Evolutionary conservation across 2,329 filamentous ascomycete species (phyloP).

Genomic region (Byssothecium circinans): DNA sequence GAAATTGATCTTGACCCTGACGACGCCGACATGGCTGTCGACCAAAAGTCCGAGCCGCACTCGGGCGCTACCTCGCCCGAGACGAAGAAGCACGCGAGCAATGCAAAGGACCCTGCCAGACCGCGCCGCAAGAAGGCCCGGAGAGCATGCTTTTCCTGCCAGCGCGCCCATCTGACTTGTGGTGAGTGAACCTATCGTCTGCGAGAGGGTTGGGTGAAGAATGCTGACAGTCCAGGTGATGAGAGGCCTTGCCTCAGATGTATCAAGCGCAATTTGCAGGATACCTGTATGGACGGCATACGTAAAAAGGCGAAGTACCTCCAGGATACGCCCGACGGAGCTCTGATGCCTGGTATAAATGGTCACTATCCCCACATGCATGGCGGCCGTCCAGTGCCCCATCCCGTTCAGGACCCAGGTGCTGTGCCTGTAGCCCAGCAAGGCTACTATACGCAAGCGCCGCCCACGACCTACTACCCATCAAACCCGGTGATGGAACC

Average conservation of each 20-base stretch:
- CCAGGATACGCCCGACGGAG: slow-evolving; percentile 89
- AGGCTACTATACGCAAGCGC: slow-evolving; percentile 49
- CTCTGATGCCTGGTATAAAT: slow-evolving; percentile 80
- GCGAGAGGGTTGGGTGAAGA: neutral
- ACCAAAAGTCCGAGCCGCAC: slow-evolving; percentile 43
- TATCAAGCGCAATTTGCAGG: slow-evolving; percentile 88
- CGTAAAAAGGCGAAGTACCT: slow-evolving; percentile 99
- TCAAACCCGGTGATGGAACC: slow-evolving; percentile 41
- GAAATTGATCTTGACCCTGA: slow-evolving; percentile 18
- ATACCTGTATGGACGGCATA: slow-evolving; percentile 92
- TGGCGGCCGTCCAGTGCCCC: slow-evolving; percentile 49
- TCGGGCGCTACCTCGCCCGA: slow-evolving; percentile 36
- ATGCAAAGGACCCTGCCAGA: slow-evolving; percentile 84
- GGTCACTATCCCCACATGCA: slow-evolving; percentile 64
- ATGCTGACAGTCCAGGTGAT: slow-evolving; percentile 65
- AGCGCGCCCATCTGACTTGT: slow-evolving; percentile 95
- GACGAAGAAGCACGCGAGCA: slow-evolving; percentile 41
- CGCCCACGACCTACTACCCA: slow-evolving; percentile 45
- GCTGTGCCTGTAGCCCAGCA: slow-evolving; percentile 30
- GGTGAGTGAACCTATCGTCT: slow-evolving; percentile 67
- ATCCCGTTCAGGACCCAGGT: slow-evolving; percentile 29
- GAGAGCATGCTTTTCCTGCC: slow-evolving; percentile 93
- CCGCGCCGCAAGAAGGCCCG: slow-evolving; percentile 94
- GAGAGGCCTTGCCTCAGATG: slow-evolving; percentile 92
- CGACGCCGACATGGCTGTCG: slow-evolving; percentile 49